Percentiles rank a stretch among this genome's conserved stretches.
Conservation (phyloP, 768 basidiomycete species). For the Wakefieldia striispora region DNA sequence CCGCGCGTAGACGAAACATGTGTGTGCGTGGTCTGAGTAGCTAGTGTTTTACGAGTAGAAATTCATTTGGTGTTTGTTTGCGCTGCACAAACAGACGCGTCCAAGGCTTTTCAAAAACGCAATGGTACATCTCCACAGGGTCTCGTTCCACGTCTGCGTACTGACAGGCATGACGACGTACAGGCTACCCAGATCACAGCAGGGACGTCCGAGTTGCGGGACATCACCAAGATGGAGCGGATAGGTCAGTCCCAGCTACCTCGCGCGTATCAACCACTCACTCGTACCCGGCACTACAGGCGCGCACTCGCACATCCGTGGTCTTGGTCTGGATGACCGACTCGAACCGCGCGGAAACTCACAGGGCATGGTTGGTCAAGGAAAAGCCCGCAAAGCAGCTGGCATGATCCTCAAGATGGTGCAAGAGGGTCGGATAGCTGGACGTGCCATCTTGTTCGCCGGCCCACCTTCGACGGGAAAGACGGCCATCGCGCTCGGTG, state of each 20-base stretch:
- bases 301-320: conserved; percentile 93
- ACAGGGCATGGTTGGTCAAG: conserved; percentile 98
- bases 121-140: conserved; percentile 26
- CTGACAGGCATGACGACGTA: conserved; percentile 7
- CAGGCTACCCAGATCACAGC: conserved; percentile 74
- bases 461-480: conserved; percentile 98
- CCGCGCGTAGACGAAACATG: conserved; percentile 21
- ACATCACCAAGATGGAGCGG: conserved; percentile 91
- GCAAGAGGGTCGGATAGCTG: conserved; percentile 92
- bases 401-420: conserved; percentile 99
- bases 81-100: conserved; percentile 33
- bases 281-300: conserved; percentile 41
- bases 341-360: conserved; percentile 86
- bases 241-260: conserved; percentile 52
- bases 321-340: conserved; percentile 88
- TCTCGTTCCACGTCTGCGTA: not conserved
- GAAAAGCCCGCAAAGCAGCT: conserved; percentile 93
- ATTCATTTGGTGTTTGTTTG: conserved; percentile 28
- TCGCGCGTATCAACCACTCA: not conserved
- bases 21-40: not conserved
- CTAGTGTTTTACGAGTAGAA: not conserved
- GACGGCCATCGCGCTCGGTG: conserved; percentile 97
- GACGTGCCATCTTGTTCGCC: conserved; percentile 94
- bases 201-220: conserved; percentile 75
- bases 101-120: conserved; percentile 10